phyloP scores from a whole-genome alignment of 257 asterid species.

The Gentiana macrophylla region DNA sequence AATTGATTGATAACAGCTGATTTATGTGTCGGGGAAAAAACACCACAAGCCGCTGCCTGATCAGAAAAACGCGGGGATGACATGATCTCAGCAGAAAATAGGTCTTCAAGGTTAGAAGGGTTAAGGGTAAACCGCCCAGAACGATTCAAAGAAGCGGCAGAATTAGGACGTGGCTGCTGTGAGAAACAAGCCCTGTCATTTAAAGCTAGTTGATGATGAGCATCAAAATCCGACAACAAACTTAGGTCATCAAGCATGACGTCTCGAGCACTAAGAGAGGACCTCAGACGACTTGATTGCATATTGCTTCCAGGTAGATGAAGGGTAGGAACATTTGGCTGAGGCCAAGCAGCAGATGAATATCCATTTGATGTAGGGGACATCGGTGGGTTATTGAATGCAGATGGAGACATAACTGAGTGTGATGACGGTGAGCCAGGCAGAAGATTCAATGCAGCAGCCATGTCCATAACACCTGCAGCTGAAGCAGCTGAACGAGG shows the following conservation, averaged over 20 bases:
- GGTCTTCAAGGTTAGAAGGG: slow-evolving; percentile 91
- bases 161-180: slow-evolving; percentile 36
- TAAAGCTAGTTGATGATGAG: slow-evolving; percentile 43
- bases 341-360: slow-evolving; percentile 58
- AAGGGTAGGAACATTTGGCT: slow-evolving; percentile 74
- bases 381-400: slow-evolving; percentile 37
- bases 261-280: slow-evolving; percentile 84
- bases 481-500: slow-evolving; percentile 67
- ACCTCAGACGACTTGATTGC: slow-evolving; percentile 87
- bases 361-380: slow-evolving; percentile 74
- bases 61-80: slow-evolving; percentile 75
- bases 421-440: slow-evolving; percentile 85
- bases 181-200: slow-evolving; percentile 54
- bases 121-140: slow-evolving; percentile 50
- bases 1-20: slow-evolving; percentile 60
- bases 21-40: slow-evolving; percentile 71
- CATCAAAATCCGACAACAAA: slow-evolving; percentile 51
- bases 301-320: slow-evolving; percentile 83
- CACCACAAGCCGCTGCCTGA: slow-evolving; percentile 49
- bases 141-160: slow-evolving; percentile 30
- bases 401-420: slow-evolving; percentile 61
- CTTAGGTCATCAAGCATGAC: slow-evolving; percentile 45
- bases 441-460: slow-evolving; percentile 60
- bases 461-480: slow-evolving; percentile 86
- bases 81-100: slow-evolving; percentile 65